phyloP scores from a whole-genome alignment of 345 rosid species.

The rapeseed (Brassica napus) region DNA sequence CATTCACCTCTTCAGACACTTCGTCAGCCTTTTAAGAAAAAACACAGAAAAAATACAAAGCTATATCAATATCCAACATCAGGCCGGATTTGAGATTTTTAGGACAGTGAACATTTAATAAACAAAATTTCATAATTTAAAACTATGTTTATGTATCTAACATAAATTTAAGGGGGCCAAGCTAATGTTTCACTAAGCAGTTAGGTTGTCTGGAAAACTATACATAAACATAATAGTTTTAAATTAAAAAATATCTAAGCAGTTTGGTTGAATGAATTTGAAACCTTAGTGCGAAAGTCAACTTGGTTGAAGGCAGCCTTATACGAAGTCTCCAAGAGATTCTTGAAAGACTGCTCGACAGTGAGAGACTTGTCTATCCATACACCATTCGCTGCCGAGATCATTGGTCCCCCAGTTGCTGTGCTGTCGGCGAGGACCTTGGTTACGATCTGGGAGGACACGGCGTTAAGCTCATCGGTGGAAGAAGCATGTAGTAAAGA shows the following conservation, averaged over 20 bases:
- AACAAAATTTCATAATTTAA: too few species aligned
- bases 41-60: background rate
- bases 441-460: conserved; percentile 54
- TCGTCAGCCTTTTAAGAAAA: conserved; percentile 40
- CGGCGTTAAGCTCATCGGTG: conserved; percentile 53
- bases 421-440: conserved; percentile 66
- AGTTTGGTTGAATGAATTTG: too few species aligned
- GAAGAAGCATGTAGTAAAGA: conserved; percentile 65
- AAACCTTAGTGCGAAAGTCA: conserved; percentile 62
- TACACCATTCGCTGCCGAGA: conserved; percentile 57
- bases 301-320: conserved; percentile 59
- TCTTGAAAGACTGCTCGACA: conserved; percentile 58
- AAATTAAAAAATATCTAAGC: too few species aligned
- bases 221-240: too few species aligned
- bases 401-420: conserved; percentile 55
- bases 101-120: background rate
- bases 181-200: background rate
- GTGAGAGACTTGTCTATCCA: conserved; percentile 61
- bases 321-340: conserved; percentile 50
- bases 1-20: conserved; percentile 54
- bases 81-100: background rate
- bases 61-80: background rate
- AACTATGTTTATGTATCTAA: too few species aligned
- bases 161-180: too few species aligned
- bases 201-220: background rate